A percentile compares a stretch with the other conserved stretches of the same genome.
These are phyloP conservation scores for Viola pubescens DNA, from an alignment of 441 rosid genomes.

Conservation along the genomic window DNA sequence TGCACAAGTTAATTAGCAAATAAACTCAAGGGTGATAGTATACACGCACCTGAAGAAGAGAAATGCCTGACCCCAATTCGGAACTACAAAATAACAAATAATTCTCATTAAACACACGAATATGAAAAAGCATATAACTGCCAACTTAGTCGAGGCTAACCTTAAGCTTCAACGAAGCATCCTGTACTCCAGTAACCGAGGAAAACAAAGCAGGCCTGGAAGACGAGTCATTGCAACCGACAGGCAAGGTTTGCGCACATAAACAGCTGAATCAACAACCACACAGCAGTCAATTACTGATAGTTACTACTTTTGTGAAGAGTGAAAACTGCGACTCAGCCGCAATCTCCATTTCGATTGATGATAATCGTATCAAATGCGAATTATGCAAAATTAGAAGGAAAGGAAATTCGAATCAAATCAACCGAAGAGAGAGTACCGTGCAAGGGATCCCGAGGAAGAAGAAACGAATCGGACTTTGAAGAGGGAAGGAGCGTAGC, in stretches of 20 bases:
- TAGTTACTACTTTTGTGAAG: not conserved
- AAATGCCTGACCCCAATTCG: constrained; percentile 54
- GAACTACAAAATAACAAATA: constrained; percentile 37
- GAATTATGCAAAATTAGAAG: not conserved
- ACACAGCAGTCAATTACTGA: constrained; percentile 3
- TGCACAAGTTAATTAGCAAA: not conserved
- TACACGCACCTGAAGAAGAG: constrained; percentile 58
- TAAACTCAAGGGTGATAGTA: not conserved
- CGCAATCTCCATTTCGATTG: not conserved
- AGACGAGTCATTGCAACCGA: constrained; percentile 25
- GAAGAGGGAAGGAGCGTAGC: constrained; percentile 44
- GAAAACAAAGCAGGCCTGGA: constrained; percentile 44
- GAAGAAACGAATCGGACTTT: constrained; percentile 60
- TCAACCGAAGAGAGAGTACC: constrained; percentile 29
- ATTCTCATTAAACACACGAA: constrained; percentile 20
- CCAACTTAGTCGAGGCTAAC: constrained; percentile 29
- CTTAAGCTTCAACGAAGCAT: constrained; percentile 37
- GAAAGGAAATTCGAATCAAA: not conserved
- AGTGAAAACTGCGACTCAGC: not conserved
- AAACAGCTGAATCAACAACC: constrained; percentile 43
- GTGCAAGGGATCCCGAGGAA: constrained; percentile 35
- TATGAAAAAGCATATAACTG: constrained; percentile 8
- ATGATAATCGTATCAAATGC: not conserved
- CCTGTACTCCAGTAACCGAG: constrained; percentile 26
- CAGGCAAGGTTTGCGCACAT: constrained; percentile 26